Percentiles rank a stretch among this genome's conserved stretches.
Conservation (phyloP, 2,329 filamentous ascomycete species). For the Botryotinia calthae region DNA sequence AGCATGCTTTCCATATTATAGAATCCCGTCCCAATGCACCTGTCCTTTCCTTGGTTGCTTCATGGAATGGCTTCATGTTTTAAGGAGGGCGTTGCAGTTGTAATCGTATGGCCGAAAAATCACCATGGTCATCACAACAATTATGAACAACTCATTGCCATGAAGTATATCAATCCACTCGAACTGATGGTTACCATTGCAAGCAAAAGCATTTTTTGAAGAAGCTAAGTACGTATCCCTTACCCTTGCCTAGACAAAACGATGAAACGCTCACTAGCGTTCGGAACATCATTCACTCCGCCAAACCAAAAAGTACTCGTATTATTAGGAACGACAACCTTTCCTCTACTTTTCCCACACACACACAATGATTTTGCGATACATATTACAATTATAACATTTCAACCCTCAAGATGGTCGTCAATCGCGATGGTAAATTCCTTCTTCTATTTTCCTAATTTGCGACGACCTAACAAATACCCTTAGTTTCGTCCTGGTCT, state of each 20-base stretch:
- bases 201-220: background rate
- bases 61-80: background rate
- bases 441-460: background rate
- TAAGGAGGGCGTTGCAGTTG: background rate
- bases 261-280: background rate
- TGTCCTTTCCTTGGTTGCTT: background rate
- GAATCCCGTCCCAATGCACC: background rate
- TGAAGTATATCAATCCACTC: background rate
- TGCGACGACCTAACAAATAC: background rate
- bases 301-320: conserved; percentile 1
- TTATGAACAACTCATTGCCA: background rate
- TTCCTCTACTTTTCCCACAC: background rate
- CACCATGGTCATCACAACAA: background rate
- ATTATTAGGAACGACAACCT: background rate
- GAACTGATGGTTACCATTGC: background rate
- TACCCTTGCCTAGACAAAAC: background rate
- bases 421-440: conserved; percentile 12
- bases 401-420: conserved; percentile 18
- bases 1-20: background rate
- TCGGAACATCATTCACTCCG: background rate
- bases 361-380: conserved; percentile 18
- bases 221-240: background rate
- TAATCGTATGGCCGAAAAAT: background rate
- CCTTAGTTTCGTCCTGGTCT: conserved; percentile 21
- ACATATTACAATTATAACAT: conserved; percentile 7